Conservation (phyloP, 805 yeast species). For the Crinitomyces ghanaensis region DNA sequence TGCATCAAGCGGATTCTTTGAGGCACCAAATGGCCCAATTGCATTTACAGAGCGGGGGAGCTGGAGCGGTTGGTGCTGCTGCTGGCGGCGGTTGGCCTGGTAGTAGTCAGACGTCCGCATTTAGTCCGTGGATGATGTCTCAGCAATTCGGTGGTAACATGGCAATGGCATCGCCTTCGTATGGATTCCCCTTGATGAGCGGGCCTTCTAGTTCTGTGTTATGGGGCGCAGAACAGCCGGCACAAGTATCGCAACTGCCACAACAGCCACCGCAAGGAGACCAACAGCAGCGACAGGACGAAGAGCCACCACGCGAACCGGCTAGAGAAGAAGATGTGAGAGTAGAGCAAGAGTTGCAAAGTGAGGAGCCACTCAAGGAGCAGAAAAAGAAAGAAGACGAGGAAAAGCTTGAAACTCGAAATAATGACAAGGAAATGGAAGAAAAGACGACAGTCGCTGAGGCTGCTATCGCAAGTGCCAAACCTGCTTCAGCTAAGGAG, state of each 20-base stretch:
- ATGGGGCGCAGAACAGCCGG: too few relatives aligned
- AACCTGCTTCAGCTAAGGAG: background rate
- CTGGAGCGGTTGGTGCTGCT: slow-evolving; percentile 3
- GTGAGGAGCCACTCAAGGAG: too few relatives aligned
- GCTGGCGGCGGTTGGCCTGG: too few relatives aligned
- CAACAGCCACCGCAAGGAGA: too few relatives aligned
- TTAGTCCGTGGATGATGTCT: too few relatives aligned
- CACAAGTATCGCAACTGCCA: too few relatives aligned
- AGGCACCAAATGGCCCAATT: slow-evolving; percentile 2
- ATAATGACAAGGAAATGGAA: slow-evolving; percentile 6
- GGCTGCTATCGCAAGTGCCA: too few relatives aligned
- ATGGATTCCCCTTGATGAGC: background rate
- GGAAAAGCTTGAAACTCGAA: background rate
- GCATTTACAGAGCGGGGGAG: too few relatives aligned
- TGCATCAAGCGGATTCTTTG: slow-evolving; percentile 5
- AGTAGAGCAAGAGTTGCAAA: background rate
- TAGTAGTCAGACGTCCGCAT: too few relatives aligned
- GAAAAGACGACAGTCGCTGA: background rate
- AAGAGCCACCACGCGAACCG: slow-evolving; percentile 5
- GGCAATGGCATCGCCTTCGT: slow-evolving; percentile 21
- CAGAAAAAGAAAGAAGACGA: background rate
- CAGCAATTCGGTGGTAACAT: too few relatives aligned
- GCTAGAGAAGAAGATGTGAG: slow-evolving; percentile 2
- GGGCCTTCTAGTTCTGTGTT: too few relatives aligned
- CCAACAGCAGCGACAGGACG: slow-evolving; percentile 5